Percentiles rank a stretch among this genome's conserved stretches.
These are phyloP conservation scores for Zancudomyces culisetae DNA, from an alignment of 371 early-diverging fungal genomes.

Conservation along the genomic window DNA sequence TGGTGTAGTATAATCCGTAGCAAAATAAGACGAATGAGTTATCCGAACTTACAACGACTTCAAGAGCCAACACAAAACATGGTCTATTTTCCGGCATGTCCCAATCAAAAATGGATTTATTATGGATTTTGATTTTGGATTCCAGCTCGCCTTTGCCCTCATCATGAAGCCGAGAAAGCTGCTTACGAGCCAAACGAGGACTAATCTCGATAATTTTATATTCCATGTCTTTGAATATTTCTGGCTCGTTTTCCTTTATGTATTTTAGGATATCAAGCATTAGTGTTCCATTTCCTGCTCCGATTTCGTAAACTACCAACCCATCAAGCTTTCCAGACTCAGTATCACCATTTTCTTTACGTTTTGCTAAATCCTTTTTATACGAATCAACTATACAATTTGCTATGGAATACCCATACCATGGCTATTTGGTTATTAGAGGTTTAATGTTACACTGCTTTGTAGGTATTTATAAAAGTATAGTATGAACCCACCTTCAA, in stretches of 20 bases:
- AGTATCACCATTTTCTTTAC: slow-evolving; percentile 4
- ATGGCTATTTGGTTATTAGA: slow-evolving; percentile 40
- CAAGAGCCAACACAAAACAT: slow-evolving; percentile 83
- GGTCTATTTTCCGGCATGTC: slow-evolving; percentile 39
- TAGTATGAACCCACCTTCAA: slow-evolving; percentile 34
- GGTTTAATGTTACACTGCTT: no score
- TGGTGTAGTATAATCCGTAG: neutral
- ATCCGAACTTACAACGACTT: slow-evolving; percentile 14
- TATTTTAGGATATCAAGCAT: slow-evolving; percentile 85
- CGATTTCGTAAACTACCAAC: slow-evolving; percentile 83
- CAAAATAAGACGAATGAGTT: no score
- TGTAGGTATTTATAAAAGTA: neutral
- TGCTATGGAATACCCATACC: slow-evolving; percentile 82
- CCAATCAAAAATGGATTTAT: slow-evolving; percentile 85
- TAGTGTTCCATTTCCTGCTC: slow-evolving; percentile 91
- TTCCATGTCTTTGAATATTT: slow-evolving; percentile 49
- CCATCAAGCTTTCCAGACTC: slow-evolving; percentile 15
- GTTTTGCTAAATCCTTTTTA: slow-evolving; percentile 35
- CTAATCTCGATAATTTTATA: slow-evolving; percentile 90
- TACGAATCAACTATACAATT: slow-evolving; percentile 67
- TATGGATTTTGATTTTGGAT: slow-evolving; percentile 52
- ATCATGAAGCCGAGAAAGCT: slow-evolving; percentile 26
- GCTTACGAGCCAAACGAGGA: slow-evolving; percentile 48
- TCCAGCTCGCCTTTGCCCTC: neutral
- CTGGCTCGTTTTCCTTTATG: slow-evolving; percentile 51